Conservation (phyloP, 1,284 basidiomycete species). For the Trametes polyzona region DNA sequence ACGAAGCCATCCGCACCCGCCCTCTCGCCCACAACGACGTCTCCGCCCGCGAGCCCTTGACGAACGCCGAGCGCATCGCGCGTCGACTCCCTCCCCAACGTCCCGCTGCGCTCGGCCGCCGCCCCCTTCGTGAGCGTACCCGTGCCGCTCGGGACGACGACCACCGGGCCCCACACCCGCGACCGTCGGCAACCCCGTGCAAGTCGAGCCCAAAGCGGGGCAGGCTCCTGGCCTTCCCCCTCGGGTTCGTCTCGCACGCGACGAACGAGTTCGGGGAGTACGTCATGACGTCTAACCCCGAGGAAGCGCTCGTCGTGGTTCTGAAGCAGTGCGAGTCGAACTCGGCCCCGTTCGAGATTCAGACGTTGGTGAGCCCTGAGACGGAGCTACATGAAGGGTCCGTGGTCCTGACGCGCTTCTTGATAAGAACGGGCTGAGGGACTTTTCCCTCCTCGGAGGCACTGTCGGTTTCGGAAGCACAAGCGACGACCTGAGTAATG, state of each 20-base stretch:
- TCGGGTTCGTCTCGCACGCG: constrained; percentile 2
- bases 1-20: not conserved
- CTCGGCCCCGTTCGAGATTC: constrained; percentile 13
- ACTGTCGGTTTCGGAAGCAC: constrained; percentile 22
- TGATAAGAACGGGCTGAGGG: constrained; percentile 19
- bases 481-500: constrained; percentile 4
- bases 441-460: constrained; percentile 21
- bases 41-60: constrained; percentile 2
- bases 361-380: not conserved
- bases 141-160: not conserved
- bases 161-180: too few species aligned
- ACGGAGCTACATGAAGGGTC: not conserved
- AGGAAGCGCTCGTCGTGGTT: constrained; percentile 18
- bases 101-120: constrained; percentile 10
- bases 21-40: not conserved
- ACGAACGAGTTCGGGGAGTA: constrained; percentile 30
- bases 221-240: constrained; percentile 8
- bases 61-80: constrained; percentile 30
- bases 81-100: constrained; percentile 28
- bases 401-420: not conserved
- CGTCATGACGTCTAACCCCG: constrained; percentile 8
- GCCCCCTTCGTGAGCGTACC: not conserved
- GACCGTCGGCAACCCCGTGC: constrained; percentile 12
- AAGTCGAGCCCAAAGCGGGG: constrained; percentile 10
- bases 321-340: not conserved